Percentiles rank a stretch among this genome's conserved stretches.
phyloP scores from a whole-genome alignment of 2,329 filamentous ascomycete species.

The Penicillium thymicola region DNA sequence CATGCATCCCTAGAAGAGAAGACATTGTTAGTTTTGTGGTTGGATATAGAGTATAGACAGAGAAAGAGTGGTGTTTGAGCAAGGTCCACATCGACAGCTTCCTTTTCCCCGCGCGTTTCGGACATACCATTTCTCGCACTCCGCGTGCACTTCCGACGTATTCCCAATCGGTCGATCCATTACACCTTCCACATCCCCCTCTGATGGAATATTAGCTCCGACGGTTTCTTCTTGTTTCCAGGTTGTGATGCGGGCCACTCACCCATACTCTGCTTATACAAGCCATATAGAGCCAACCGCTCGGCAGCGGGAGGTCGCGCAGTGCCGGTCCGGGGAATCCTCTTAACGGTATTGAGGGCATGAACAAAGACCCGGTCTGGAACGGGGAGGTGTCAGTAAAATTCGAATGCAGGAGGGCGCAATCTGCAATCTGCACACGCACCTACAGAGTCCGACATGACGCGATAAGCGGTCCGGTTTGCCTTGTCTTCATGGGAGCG shows the following conservation, averaged over 20 bases:
- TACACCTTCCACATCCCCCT: constrained; percentile 91
- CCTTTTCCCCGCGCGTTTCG: background rate
- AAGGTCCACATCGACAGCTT: background rate
- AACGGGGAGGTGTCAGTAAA: constrained; percentile 2
- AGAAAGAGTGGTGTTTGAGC: background rate
- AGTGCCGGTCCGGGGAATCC: constrained; percentile 89
- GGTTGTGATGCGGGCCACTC: constrained; percentile 20
- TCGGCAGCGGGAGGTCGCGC: constrained; percentile 81
- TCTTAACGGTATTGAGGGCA: constrained; percentile 97
- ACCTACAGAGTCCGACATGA: constrained; percentile 50
- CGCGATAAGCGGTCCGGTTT: constrained; percentile 25
- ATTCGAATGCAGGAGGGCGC: background rate
- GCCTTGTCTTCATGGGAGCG: constrained; percentile 33
- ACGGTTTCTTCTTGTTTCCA: background rate
- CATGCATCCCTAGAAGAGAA: constrained; percentile 70
- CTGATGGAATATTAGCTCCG: constrained; percentile 41
- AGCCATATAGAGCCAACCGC: constrained; percentile 87
- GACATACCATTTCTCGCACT: constrained; percentile 64
- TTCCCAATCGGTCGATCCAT: constrained; percentile 73
- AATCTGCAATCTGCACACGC: constrained; percentile 18
- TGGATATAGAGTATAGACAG: background rate
- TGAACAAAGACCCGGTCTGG: constrained; percentile 97
- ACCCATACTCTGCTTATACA: constrained; percentile 98
- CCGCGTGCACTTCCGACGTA: constrained; percentile 51
- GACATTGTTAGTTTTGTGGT: background rate